phyloP scores from a whole-genome alignment of 306 rosid genomes.

The Luffa aegyptiaca region DNA sequence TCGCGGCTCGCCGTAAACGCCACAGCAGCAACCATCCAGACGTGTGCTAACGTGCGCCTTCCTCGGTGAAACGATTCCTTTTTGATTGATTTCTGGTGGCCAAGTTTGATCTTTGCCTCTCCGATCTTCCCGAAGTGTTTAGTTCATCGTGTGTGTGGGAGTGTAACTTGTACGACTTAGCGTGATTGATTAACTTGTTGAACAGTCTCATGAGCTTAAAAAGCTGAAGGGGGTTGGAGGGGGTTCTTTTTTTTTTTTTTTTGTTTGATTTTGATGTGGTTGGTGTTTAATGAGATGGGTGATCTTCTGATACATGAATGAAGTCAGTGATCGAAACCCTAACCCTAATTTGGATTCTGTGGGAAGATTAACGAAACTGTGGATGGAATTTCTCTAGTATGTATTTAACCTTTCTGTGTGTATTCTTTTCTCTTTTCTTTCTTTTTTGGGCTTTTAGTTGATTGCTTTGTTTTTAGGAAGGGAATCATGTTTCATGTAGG shows the following conservation, averaged over 20 bases:
- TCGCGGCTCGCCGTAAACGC: not conserved
- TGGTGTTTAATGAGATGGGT: not conserved
- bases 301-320: constrained; percentile 19
- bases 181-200: not conserved
- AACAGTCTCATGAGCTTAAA: not conserved
- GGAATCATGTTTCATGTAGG: not conserved
- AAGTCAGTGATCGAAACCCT: constrained; percentile 12
- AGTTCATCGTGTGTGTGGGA: not conserved
- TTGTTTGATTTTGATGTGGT: not conserved
- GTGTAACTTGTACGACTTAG: not conserved
- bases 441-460: not conserved
- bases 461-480: not conserved
- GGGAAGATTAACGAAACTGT: constrained; percentile 1
- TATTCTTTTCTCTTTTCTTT: not conserved
- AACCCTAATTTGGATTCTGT: constrained; percentile 7
- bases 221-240: too few species aligned
- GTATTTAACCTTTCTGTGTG: not conserved
- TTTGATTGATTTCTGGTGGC: not conserved
- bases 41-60: not conserved
- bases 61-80: not conserved
- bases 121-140: not conserved
- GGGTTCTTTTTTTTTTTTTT: not conserved
- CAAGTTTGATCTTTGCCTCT: not conserved
- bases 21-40: not conserved
- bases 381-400: constrained; percentile 21